Evolutionary conservation across 495 filamentous ascomycete genomes (phyloP), one percentile per base, ranked within the genome.

Genomic region (Annulohypoxylon stygium): DNA sequence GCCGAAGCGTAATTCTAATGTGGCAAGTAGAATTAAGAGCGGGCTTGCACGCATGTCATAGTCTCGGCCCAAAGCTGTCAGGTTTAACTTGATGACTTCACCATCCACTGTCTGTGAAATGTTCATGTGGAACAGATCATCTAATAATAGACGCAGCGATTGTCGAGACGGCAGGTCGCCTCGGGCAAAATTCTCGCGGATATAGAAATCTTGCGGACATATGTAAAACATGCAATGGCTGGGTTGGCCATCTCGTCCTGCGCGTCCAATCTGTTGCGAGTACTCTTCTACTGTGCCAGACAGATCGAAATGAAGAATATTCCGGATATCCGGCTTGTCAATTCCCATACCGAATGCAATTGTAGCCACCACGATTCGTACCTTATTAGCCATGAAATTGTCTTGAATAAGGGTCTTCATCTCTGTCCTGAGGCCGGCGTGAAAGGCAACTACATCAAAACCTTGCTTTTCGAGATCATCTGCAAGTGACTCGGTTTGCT

Each of bases 271-370:
- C 70, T 89, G 86, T 64, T 89, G 87, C 55, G 86, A 88, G 60
- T 89, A 90, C 20, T 86, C 86, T 69, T 90, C 88, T 6, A 90
- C 75, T 26, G 85, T 85, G 43, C 81, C 83, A 0, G 88, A 82
- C 6, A 89, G 77, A 62, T 86, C 83, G 73, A 84, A 88, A 65
- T 90, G 87, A 7, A 89, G 76, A 34, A 90, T 78, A 61, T 88
- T 89, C n/a, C 88, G 79, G 48, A 90, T 89, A 58, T 88, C 79
- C 0, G 86, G 41, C 70, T 90, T 90, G 66, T 89, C 87, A 30
- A 89, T 88, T 0, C 87, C 87, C 87, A 89, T 88, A 14, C 87
- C 87, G 41, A 90, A 89, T 9, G 88, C 88, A 63, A 90, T 89
- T 0, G 88, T 90, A 14, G 87, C 88, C 6, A 87, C 86, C 33